Evolutionary conservation across 352 stramenopile genomes (phyloP), one percentile per base, ranked within the genome.

Genomic region (Achlya hypogyna): DNA sequence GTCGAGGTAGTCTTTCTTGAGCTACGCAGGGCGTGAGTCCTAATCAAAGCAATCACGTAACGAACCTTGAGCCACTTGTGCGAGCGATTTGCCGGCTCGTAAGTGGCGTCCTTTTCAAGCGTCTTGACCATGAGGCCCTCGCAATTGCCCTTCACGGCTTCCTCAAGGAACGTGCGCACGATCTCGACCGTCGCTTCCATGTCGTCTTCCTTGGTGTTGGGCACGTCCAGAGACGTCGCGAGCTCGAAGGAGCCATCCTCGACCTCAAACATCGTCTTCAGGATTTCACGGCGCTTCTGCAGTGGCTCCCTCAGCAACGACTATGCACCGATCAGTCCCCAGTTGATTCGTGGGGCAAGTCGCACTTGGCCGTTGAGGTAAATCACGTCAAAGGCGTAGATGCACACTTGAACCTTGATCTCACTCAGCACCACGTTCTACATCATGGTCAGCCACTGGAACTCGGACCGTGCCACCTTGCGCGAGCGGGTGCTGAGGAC

Each of bases 71-170:
- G 83, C 98, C 98, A 99, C 75, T 99, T 99, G 63, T 99, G 84
- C 9, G 95, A 99, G 40, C 97, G 88, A 68, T 97, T 97, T 6
- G 93, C 97, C 6, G 97, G 97, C 72, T 99, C 91, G 75, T 99
- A 99, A 0, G 92, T 96, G 22, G 92, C 91, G 75, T 99, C 96
- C 23, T 91, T 85, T 67, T 98, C 85, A 3, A 99, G 82, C 20
- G 97, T 99, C 77, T 99, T 99, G n/a, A 99, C 96, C 96, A 99
- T 99, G 28, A 99, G 81, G 18, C 98, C 95, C 75, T 98, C 95
- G 68, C 92, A 98, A 53, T 97, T 93, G 53, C 94, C 87, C 27
- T 93, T 91, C 47, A 98, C 88, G 12, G 95, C 89, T 51, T 91
- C 80, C 67, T 99, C 95, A 12, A 99, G 74, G 75, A 99, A 99